Evolutionary conservation across 1,284 basidiomycete genomes (phyloP).

Genomic region (Ceratobasidium sp.): DNA sequence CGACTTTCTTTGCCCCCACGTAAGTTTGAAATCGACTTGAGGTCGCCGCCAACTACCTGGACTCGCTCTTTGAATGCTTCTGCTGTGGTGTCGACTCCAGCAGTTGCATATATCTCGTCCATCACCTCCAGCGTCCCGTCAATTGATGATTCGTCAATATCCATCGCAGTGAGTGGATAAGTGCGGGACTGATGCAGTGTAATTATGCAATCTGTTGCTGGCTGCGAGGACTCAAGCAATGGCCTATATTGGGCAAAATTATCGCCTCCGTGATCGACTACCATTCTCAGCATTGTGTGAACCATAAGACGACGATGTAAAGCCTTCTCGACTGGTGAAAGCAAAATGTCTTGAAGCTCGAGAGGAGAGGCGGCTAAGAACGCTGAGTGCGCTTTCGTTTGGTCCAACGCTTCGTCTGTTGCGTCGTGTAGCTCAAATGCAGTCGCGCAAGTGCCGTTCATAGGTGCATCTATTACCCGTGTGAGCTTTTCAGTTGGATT

Average conservation of each 20-base stretch:
- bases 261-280: neutral
- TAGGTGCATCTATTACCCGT: neutral
- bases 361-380: neutral
- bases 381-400: neutral
- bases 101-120: neutral
- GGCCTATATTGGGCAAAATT: neutral
- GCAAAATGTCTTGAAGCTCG: conserved; percentile 48
- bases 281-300: conserved; percentile 51
- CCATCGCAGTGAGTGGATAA: conserved; percentile 8
- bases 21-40: neutral
- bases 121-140: conserved; percentile 48
- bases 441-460: conserved; percentile 8
- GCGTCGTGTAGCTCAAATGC: neutral
- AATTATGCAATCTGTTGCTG: neutral
- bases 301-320: conserved; percentile 47
- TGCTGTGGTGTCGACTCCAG: neutral
- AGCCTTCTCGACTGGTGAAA: conserved; percentile 47
- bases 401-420: neutral
- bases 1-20: neutral
- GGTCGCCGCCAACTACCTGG: neutral
- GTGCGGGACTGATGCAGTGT: neutral
- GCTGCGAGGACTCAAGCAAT: neutral
- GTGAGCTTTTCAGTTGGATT: no score
- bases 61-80: neutral
- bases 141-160: conserved; percentile 10